Evolutionary conservation across 176 grass and related monocot genomes (phyloP).

Genomic region (Oryza brachyantha): DNA sequence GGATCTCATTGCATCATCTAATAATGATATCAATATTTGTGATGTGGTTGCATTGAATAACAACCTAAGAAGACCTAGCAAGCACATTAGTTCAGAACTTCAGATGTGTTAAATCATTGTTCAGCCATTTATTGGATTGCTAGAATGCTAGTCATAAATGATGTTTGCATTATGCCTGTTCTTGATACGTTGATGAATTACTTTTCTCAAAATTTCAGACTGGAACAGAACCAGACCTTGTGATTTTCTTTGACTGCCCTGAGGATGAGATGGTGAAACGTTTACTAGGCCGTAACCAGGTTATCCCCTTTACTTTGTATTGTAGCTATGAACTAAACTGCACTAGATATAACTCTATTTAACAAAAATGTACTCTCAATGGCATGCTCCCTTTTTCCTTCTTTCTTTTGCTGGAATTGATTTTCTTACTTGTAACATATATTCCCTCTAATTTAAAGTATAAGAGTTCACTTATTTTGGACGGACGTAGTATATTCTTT

Average conservation of each 20-base stretch:
- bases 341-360: not conserved
- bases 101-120: not conserved
- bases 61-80: not conserved
- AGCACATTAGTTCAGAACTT: not conserved
- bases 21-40: not conserved
- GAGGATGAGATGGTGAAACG: conserved; percentile 94
- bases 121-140: not conserved
- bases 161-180: conserved; percentile 11
- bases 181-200: conserved; percentile 16
- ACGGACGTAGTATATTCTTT: too few relatives aligned
- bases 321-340: not conserved
- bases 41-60: not conserved
- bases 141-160: not conserved
- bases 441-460: too few relatives aligned
- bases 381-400: not conserved
- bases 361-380: not conserved
- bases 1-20: not conserved
- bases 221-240: conserved; percentile 86
- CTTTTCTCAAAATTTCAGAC: conserved; percentile 46
- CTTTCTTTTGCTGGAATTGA: not conserved
- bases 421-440: not conserved
- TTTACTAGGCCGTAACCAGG: conserved; percentile 83
- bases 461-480: too few relatives aligned
- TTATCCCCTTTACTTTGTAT: conserved; percentile 23
- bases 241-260: conserved; percentile 85